A percentile compares a stretch with the other conserved stretches of the same genome.
phyloP scores from a whole-genome alignment of 345 rosid genomes.

The Diplotaxis tenuifolia region DNA sequence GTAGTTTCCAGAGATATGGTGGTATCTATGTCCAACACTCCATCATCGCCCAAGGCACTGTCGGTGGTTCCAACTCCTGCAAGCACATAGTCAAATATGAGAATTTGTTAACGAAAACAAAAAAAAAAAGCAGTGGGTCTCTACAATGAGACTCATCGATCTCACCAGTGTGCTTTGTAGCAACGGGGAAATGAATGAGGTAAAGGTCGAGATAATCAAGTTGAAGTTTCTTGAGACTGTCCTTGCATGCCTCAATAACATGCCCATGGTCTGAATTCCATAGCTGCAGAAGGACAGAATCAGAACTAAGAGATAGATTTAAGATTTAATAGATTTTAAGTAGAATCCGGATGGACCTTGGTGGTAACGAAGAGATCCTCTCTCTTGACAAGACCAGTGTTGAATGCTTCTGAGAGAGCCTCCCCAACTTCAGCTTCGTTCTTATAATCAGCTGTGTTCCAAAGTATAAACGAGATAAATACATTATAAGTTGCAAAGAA shows the following conservation, averaged over 20 bases:
- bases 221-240: constrained; percentile 82
- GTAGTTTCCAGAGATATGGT: constrained; percentile 76
- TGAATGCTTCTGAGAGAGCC: constrained; percentile 66
- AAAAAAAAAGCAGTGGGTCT: constrained; percentile 1
- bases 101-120: background rate
- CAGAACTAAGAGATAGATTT: background rate
- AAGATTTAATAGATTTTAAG: background rate
- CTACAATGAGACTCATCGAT: background rate
- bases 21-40: constrained; percentile 77
- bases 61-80: constrained; percentile 71
- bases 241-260: constrained; percentile 80
- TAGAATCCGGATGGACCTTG: constrained; percentile 46
- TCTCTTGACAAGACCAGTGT: constrained; percentile 62
- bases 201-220: constrained; percentile 85
- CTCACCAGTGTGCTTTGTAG: constrained; percentile 77
- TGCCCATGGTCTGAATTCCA: constrained; percentile 99
- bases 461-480: background rate
- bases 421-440: constrained; percentile 79
- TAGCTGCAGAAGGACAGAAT: constrained; percentile 49
- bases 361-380: constrained; percentile 86
- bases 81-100: background rate
- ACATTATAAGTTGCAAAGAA: background rate
- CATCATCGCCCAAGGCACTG: constrained; percentile 74
- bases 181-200: constrained; percentile 85
- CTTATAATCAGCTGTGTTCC: constrained; percentile 62